Base-by-base conservation (phyloP, 2,329 filamentous ascomycete genomes). In the Apiospora marii region DNA sequence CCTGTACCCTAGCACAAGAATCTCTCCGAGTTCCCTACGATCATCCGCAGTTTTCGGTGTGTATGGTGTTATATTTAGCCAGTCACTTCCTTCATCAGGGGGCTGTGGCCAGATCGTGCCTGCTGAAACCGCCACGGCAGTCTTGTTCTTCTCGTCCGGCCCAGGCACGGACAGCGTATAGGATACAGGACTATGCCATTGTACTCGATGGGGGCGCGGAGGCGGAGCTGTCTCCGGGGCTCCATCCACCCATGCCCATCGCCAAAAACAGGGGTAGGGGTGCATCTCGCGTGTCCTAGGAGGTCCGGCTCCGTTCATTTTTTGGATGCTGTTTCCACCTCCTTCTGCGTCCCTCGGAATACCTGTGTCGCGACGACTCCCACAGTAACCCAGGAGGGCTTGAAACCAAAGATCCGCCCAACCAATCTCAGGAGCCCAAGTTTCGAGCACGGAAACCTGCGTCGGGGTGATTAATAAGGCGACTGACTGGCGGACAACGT, bases 201-300 rank as follows among this genome's bases (percentile, higher is more conserved):
- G 58, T n/a, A 22, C 58, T 13, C n/a, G 19, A 34, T 13, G 58
- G 41, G 53, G 67, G 44, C 67, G 67, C 44, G 67, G 67, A 49
- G 67, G 19, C 67, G 67, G 67, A 49, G 67, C 44, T 0, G 24
- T 27, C 67, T 37, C 67, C 67, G 67, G 34, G 24, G n/a, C 24
- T n/a, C 44, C 49, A 37, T 24, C 67, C 67, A 69, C 67, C n/a
- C 67, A n/a, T 34, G 27, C 34, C 61, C 67, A 64, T 64, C 34
- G 58, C 58, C 58, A 64, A 41, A 41, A 41, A 41, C 58, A 64
- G 34, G 58, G 58, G 58, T 22, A 64, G 58, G 34, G 58, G 58
- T 64, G 30, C 58, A 41, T 64, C 34, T 64, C 58, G 58, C 58
- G 30, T 64, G 41, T 64, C 34, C 34, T 64, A 41, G 49, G 49